Evolutionary conservation across 2,329 filamentous ascomycete genomes (phyloP), one percentile per base, ranked within the genome.

Genomic region (Colletotrichum tabaci): DNA sequence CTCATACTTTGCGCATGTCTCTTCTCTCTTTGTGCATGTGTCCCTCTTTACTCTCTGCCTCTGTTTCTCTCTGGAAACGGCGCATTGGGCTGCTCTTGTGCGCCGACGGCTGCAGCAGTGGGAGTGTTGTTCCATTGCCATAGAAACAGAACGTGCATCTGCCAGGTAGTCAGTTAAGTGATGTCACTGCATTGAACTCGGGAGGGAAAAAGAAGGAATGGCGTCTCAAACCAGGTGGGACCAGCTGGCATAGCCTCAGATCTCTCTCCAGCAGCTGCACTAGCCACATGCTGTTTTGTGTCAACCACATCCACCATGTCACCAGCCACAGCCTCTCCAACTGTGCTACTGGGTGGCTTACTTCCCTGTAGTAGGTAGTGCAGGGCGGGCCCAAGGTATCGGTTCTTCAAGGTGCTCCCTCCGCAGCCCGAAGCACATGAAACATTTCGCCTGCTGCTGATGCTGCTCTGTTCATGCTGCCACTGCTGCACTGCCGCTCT

Each of bases 361-460:
- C 30, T 30, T 30, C 30, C 30, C 30, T 30, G 7, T 8, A 1
- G 26, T 3, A 26, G 2, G 23, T 26, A 30, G 26, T 30, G 30
- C 7, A 30, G 6, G 7, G 30, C 30, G 8, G 30, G 30, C 30
- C 30, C 30, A 30, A 6, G 30, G 30, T 8, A 30, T 8, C 30
- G 30, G 15, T 66, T 70, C 67, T 67, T 61, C 63, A 70, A 61
- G 63, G 30, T 50, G 46, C 35, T 52, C 23, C 46, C 46, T 50
- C 35, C 46, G 46, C 38, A 46, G 47, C n/a, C n/a, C 23, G 57
- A 62, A 71, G 68, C 68, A 71, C 57, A 68, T 68, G 64, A 68
- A 67, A 71, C 64, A 67, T 62, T 62, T 61, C 18, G 67, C 6
- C 30, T 30, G 30, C 7, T 30, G 30, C 30, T 30, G 30, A 30